Evolutionary conservation across 2,329 filamentous ascomycete genomes (phyloP), one percentile per base, ranked within the genome.

Genomic region (Beauveria medogensis): DNA sequence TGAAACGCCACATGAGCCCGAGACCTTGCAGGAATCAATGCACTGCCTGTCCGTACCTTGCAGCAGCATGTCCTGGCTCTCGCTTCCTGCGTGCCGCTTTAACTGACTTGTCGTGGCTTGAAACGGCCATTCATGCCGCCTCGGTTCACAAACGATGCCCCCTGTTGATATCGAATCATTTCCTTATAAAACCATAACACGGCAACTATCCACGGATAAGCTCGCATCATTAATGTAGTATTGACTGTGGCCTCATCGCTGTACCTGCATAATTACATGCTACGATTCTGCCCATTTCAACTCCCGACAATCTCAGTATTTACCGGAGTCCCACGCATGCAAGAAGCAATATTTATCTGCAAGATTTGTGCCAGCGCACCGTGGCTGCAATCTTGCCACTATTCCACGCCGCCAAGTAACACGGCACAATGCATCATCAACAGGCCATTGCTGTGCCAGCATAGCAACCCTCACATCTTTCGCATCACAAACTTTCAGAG

Each of bases 1-100:
- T 51, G 55, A 58, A 59, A 51, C 56, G 37, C 56, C 48, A 53
- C 54, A 22, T 5, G 26, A 52, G 56, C 26, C 55, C 40, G 7
- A 46, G 26, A 24, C 37, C 26, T 26, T 53, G 47, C n/a, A 51
- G 26, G 8, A 22, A 14, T 48, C 24, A 16, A 14, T 37, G 55
- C n/a, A 30, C n/a, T 34, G 30, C n/a, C 24, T 22, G n/a, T 34
- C 24, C 7, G 55, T 58, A 24, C 46, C 55, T 58, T 58, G 44
- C 56, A 51, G 28, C 18, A 52, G 47, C 14, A 18, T 40, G 30
- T 30, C 22, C 14, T 44, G 14, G 20, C 20, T 40, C 22, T 16
- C 22, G 37, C 34, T 16, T 37, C 34, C 34, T 37, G 34, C 14
- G 8, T 18, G 37, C 24, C 24, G 56, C 46, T 30, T 52, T 44